Percentiles rank a stretch among this genome's conserved stretches.
phyloP scores from a whole-genome alignment of 116 monocot genomes.

The Dioscorea cayenensis region DNA sequence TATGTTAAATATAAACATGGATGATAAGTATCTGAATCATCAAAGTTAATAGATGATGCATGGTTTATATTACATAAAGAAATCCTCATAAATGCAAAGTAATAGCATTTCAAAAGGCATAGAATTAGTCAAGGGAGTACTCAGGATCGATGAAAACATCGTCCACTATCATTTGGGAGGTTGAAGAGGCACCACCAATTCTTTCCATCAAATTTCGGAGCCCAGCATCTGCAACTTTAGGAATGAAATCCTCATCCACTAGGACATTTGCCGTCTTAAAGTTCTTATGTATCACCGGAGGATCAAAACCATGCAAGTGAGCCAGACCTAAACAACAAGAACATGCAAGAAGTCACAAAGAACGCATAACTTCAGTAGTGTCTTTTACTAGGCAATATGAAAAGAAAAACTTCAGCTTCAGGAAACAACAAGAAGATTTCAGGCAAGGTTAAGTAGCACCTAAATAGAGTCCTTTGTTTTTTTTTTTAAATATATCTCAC shows the following conservation, averaged over 20 bases:
- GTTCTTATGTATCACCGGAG: conserved; percentile 71
- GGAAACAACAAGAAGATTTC: background rate
- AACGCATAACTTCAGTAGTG: background rate
- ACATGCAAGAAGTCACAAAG: background rate
- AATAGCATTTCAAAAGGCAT: background rate
- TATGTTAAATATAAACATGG: background rate
- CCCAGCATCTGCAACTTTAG: conserved; percentile 89
- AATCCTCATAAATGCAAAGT: no score
- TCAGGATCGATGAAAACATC: conserved; percentile 78
- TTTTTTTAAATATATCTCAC: background rate
- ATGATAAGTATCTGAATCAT: background rate
- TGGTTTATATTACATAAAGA: no score
- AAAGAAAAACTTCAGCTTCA: background rate
- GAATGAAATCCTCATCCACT: conserved; percentile 84
- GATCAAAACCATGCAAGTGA: conserved; percentile 68
- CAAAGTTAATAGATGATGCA: background rate
- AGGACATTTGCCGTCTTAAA: conserved; percentile 91
- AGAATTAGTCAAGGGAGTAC: conserved; percentile 20
- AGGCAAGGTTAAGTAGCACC: no score
- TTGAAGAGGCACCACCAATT: conserved; percentile 39
- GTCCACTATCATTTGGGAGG: conserved; percentile 32
- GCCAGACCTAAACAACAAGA: conserved; percentile 49
- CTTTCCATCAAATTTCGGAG: conserved; percentile 52
- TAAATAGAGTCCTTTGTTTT: background rate
- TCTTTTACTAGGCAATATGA: background rate